Percentiles rank a stretch among this genome's conserved stretches.
These are phyloP conservation scores for Leccinum fibrillosum DNA, from an alignment of 768 basidiomycete species.

Conservation along the genomic window DNA sequence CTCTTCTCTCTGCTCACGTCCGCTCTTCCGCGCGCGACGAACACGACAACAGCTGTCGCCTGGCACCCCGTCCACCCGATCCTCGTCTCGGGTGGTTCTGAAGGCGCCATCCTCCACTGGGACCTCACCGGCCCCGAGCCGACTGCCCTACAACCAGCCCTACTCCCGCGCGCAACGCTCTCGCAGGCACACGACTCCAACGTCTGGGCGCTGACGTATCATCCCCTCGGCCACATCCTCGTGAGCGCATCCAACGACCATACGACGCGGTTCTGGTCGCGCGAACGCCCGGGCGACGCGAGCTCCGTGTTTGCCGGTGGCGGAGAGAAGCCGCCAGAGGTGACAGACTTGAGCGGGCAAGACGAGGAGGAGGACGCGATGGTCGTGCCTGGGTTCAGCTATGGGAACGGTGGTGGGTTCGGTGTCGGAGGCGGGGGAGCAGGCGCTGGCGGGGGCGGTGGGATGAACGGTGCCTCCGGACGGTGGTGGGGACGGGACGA, in stretches of 20 bases:
- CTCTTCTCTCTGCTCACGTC: neutral
- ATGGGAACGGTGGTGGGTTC: conserved; percentile 17
- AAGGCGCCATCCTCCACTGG: conserved; percentile 95
- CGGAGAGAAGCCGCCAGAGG: conserved; percentile 81
- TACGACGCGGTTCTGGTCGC: conserved; percentile 98
- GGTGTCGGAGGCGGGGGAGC: conserved; percentile 17
- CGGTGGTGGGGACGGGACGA: conserved; percentile 49
- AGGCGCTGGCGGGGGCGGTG: conserved; percentile 24
- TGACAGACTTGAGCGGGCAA: conserved; percentile 50
- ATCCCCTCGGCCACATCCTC: conserved; percentile 93
- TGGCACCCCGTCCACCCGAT: conserved; percentile 97
- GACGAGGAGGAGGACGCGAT: conserved; percentile 75
- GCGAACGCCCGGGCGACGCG: conserved; percentile 83
- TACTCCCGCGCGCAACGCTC: conserved; percentile 75
- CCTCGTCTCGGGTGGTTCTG: conserved; percentile 90
- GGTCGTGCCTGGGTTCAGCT: conserved; percentile 68
- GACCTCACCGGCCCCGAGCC: conserved; percentile 68
- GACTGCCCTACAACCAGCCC: conserved; percentile 34
- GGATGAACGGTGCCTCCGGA: conserved; percentile 11
- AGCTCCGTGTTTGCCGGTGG: conserved; percentile 75
- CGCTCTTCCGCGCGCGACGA: neutral
- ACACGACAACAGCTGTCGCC: conserved; percentile 58
- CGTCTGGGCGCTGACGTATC: conserved; percentile 94
- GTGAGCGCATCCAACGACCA: conserved; percentile 96
- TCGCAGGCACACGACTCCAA: conserved; percentile 98